Conservation (phyloP, 1,139 yeast species). For the Kodamaea ohmeri region DNA sequence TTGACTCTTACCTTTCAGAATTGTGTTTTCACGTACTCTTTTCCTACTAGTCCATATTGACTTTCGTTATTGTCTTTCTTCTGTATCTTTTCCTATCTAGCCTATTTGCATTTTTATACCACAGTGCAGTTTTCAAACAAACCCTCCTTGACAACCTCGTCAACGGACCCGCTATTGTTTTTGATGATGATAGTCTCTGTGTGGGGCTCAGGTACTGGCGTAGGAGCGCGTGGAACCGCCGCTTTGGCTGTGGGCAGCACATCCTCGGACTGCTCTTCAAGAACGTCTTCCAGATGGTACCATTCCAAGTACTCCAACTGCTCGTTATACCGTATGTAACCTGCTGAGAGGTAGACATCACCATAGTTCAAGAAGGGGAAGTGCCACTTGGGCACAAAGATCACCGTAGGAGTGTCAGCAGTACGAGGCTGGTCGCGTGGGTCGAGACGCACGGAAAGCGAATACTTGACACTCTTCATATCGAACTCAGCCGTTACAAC, state of each 20-base stretch:
- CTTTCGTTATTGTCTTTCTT: too few species aligned
- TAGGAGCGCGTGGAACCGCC: not conserved
- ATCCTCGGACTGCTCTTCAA: constrained; percentile 5
- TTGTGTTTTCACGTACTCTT: not conserved
- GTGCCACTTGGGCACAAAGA: constrained; percentile 72
- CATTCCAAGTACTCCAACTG: constrained; percentile 61
- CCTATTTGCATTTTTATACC: too few species aligned
- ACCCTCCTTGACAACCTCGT: constrained; percentile 14
- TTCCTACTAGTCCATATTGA: too few species aligned
- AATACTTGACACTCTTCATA: constrained; percentile 43
- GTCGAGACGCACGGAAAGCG: constrained; percentile 40
- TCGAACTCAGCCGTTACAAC: constrained; percentile 54
- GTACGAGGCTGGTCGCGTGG: constrained; percentile 17
- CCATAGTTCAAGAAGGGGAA: constrained; percentile 47
- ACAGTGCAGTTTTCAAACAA: too few species aligned
- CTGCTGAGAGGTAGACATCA: constrained; percentile 51
- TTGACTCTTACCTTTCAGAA: too few species aligned
- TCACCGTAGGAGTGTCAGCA: constrained; percentile 44
- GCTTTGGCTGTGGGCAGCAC: constrained; percentile 6
- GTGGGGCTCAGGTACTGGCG: not conserved
- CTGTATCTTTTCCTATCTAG: too few species aligned
- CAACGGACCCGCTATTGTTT: constrained; percentile 39
- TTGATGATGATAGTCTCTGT: constrained; percentile 38
- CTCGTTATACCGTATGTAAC: constrained; percentile 51
- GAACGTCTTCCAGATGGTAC: constrained; percentile 49